These are phyloP conservation scores for Aspergillus sclerotioniger DNA, from an alignment of 495 filamentous ascomycete species.

Conservation along the genomic window DNA sequence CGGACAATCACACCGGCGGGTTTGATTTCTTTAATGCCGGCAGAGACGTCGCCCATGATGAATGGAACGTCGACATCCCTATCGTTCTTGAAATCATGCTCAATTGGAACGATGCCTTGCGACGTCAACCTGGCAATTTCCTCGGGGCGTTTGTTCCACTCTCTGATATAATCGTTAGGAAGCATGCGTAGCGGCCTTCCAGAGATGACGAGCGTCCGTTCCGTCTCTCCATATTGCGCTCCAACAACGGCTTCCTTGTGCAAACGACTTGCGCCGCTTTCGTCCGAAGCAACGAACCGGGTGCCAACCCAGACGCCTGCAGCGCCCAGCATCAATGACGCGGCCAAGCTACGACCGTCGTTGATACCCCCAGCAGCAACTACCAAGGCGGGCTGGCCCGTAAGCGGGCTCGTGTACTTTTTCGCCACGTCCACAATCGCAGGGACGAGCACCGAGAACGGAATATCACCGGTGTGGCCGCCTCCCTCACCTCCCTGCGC, in stretches of 20 bases:
- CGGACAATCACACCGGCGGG: conserved; percentile 79
- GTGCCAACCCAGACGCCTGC: conserved; percentile 82
- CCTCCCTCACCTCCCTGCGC: conserved; percentile 79
- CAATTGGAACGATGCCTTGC: conserved; percentile 72
- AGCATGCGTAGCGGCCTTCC: conserved; percentile 77
- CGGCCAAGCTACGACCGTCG: conserved; percentile 69
- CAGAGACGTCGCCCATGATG: conserved; percentile 93
- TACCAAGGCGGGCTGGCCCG: conserved; percentile 58
- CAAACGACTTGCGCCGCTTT: conserved; percentile 72
- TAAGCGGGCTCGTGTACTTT: conserved; percentile 55
- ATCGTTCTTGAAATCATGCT: conserved; percentile 73
- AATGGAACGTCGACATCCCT: conserved; percentile 79
- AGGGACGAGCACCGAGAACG: conserved; percentile 68
- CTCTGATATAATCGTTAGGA: conserved; percentile 75
- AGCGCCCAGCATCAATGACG: conserved; percentile 70
- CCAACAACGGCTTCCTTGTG: conserved; percentile 81
- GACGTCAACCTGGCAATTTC: conserved; percentile 70
- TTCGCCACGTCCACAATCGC: conserved; percentile 72
- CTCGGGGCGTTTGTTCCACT: conserved; percentile 72
- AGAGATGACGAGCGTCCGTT: conserved; percentile 73
- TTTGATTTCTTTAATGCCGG: conserved; percentile 66
- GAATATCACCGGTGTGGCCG: conserved; percentile 77
- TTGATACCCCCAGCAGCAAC: conserved; percentile 75
- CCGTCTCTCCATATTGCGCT: conserved; percentile 71
- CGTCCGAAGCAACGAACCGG: conserved; percentile 73